Evolutionary conservation across 371 early-diverging fungal genomes (phyloP).

Genomic region (Mucor mucedo): DNA sequence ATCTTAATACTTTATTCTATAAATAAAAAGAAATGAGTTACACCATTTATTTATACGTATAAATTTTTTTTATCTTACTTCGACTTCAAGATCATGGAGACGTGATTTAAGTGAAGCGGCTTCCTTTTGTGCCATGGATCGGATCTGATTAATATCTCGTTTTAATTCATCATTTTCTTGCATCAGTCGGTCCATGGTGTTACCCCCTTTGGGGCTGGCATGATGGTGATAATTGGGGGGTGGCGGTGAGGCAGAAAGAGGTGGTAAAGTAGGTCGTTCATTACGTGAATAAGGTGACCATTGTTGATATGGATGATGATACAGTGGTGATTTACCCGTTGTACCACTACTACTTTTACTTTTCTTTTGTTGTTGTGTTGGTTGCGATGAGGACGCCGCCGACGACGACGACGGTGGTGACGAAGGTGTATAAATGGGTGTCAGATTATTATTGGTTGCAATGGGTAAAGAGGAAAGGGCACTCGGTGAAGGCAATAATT

Average conservation of each 20-base stretch:
- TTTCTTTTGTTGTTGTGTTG: too few species aligned
- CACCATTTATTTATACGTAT: background rate
- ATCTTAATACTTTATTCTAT: slow-evolving; percentile 42
- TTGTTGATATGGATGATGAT: slow-evolving; percentile 24
- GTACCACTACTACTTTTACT: too few species aligned
- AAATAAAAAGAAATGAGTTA: background rate
- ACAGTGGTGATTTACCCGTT: slow-evolving; percentile 8
- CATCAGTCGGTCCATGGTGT: slow-evolving; percentile 15
- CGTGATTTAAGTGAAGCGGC: slow-evolving; percentile 21
- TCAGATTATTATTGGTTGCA: slow-evolving; percentile 20
- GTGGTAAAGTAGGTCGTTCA: slow-evolving; percentile 15
- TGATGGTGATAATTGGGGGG: slow-evolving; percentile 5
- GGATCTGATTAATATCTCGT: slow-evolving; percentile 28
- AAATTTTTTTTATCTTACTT: slow-evolving; percentile 23
- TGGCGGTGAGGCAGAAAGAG: slow-evolving; percentile 16
- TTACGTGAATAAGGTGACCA: slow-evolving; percentile 23
- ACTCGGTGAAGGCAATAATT: slow-evolving; percentile 34
- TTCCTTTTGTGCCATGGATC: slow-evolving; percentile 29
- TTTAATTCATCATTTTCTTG: slow-evolving; percentile 33
- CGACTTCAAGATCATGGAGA: slow-evolving; percentile 40
- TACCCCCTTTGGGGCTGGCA: background rate
- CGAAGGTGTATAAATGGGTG: slow-evolving; percentile 23
- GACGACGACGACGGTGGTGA: slow-evolving; percentile 36
- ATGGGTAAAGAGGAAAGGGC: slow-evolving; percentile 31
- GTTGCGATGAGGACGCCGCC: background rate